Base-by-base conservation (phyloP, 2,329 filamentous ascomycete genomes). In the Penicillium sp. region DNA sequence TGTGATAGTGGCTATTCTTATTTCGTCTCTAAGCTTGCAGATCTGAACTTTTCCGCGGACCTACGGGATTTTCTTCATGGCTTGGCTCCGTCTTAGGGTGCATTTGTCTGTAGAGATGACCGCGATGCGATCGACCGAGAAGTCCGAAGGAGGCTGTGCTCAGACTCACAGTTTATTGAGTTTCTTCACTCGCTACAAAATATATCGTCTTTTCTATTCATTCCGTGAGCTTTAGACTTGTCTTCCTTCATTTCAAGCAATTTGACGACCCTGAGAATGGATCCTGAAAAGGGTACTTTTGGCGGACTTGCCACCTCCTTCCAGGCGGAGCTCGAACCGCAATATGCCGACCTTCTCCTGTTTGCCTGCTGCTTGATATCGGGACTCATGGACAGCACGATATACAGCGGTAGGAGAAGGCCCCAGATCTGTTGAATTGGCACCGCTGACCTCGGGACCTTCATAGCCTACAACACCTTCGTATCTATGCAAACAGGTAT, bases 381-480 rank as follows among this genome's bases (percentile, higher is more conserved):
- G 0, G 67, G 67, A 4, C 54, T 70, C 5, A 55, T 68, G 10
- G 67, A 69, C 38, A 70, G 67, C 46, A 69, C 67, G 4, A 64
- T 68, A 43, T 70, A 69, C 54, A 67, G 68, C 34, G 66, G 67
- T 68, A 38, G 10, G 56, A 18, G 10, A 22, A 16, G n/a, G 11
- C 0, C 8, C 8, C 3, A 11, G 36, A 9, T 22, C 21, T 21
- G n/a, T 7, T 14, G 9, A 27, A 36, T 24, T 21, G 6, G 3
- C 8, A 44, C 36, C 10, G 36, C 47, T 43, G 42, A 59, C 18
- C 13, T 38, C 27, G 29, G 29, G 29, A 50, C 31, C 27, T 38
- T 0, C 13, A 2, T 24, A 77, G 75, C 74, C 5, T 77, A 77
- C 43, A 71, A 73, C 24, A 77, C 74, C 11, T 77, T 77, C 53